Conservation (phyloP, 1,284 basidiomycete species). For the Leccinum solheimii region DNA sequence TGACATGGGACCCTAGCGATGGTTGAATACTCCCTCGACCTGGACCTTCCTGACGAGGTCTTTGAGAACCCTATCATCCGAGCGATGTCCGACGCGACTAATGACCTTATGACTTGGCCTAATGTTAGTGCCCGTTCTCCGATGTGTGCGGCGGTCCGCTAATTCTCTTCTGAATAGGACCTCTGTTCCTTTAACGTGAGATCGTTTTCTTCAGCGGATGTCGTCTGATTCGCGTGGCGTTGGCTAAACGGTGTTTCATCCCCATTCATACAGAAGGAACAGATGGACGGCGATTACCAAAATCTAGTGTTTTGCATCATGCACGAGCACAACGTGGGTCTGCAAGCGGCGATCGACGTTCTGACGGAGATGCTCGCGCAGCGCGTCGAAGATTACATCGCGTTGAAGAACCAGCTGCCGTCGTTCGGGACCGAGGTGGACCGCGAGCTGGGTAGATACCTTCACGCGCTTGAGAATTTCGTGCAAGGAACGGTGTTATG, state of each 20-base stretch:
- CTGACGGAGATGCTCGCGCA: conserved; percentile 44
- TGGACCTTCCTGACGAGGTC: conserved; percentile 46
- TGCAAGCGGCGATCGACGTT: conserved; percentile 45
- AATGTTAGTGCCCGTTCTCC: conserved; percentile 37
- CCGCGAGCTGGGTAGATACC: conserved; percentile 39
- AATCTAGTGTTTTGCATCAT: conserved; percentile 51
- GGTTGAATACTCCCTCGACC: conserved; percentile 48
- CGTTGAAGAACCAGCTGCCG: conserved; percentile 40
- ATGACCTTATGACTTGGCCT: conserved; percentile 53
- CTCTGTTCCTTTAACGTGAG: conserved; percentile 50
- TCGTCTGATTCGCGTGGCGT: conserved; percentile 6
- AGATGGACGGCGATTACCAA: conserved; percentile 50
- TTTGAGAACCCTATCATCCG: conserved; percentile 42
- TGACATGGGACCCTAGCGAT: conserved; percentile 35
- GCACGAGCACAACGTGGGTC: conserved; percentile 42
- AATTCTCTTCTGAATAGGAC: conserved; percentile 34
- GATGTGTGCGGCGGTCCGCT: conserved; percentile 3
- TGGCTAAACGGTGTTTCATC: background rate
- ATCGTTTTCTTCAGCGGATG: conserved; percentile 1
- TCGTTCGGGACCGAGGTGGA: conserved; percentile 46
- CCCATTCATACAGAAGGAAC: conserved; percentile 42
- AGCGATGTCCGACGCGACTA: conserved; percentile 46
- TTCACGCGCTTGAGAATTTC: conserved; percentile 46
- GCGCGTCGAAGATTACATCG: conserved; percentile 43
- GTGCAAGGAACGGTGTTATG: conserved; percentile 50